Evolutionary conservation across 805 yeast genomes (phyloP), one percentile per base, ranked within the genome.

Genomic region (Jamesozyma piceae): DNA sequence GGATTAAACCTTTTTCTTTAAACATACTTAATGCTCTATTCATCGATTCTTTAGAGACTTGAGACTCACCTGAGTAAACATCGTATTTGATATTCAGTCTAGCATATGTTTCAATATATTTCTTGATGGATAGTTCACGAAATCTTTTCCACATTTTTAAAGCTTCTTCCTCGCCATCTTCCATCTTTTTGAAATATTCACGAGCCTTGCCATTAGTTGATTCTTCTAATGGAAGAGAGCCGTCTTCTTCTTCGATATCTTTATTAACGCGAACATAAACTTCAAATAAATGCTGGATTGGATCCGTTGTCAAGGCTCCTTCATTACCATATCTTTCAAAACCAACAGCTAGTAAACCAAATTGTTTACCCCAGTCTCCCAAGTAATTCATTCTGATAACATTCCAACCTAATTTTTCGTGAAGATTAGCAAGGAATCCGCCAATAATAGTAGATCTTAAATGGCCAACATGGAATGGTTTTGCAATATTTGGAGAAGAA

Each of bases 291-390:
- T 90, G 98, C 67, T 87, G 79, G 62, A 90, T 89, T 44, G 98
- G 97, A 63, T 92, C 90, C 37, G 58, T 57, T 43, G 67, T 69
- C 48, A 90, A 72, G 41, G 68, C 68, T 57, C 80, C 83, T 59
- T 82, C 94, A 49, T 73, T 66, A 35, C 98, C 98, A 60, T 83
- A 90, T 57, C 75, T 78, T 43, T 77, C 75, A 65, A 82, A 90
- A 31, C 96, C 98, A 49, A 92, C 82, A 21, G 97, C 98, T 52
- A 90, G 73, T 37, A 90, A 63, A 65, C 98, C 98, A 59, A 90
- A 90, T 70, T 90, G 98, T 68, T 92, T 90, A 40, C 98, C 98
- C 97, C 98, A 90, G 69, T 90, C 98, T 57, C 98, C 98, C 50
- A 90, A 72, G 66, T 90, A 90, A 72, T 90, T 90, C 71, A 90